These are phyloP conservation scores for Posidonia oceanica DNA, from an alignment of 116 monocot genomes.

Conservation along the genomic window DNA sequence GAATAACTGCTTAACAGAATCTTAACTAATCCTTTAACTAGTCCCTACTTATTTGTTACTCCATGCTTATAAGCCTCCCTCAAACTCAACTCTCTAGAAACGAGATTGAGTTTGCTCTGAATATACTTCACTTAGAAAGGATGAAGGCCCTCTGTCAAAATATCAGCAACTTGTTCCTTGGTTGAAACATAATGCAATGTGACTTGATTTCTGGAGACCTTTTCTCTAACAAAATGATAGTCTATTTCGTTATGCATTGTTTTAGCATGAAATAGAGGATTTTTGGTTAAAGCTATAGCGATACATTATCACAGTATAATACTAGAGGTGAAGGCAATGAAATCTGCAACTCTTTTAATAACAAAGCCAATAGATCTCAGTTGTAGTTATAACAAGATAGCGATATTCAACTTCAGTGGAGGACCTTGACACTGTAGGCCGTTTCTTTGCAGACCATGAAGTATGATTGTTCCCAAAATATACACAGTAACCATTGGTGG, in stretches of 20 bases:
- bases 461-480: background rate
- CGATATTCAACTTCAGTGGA: slow-evolving; percentile 1
- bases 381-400: background rate
- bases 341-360: background rate
- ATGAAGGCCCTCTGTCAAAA: background rate
- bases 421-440: background rate
- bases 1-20: no score
- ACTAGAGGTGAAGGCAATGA: background rate
- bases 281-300: background rate
- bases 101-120: no score
- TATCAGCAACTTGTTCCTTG: slow-evolving; percentile 1
- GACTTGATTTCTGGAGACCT: background rate
- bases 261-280: background rate
- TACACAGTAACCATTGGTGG: background rate
- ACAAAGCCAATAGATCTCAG: background rate
- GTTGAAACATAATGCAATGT: background rate
- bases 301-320: background rate
- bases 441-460: background rate
- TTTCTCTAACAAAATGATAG: slow-evolving; percentile 1
- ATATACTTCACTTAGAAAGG: no score
- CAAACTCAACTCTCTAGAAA: no score
- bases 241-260: slow-evolving; percentile 7
- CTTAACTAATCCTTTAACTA: no score
- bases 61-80: no score
- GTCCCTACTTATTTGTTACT: no score